Evolutionary conservation across 352 stramenopile genomes (phyloP).

Genomic region (Aphanomyces cochlioides): DNA sequence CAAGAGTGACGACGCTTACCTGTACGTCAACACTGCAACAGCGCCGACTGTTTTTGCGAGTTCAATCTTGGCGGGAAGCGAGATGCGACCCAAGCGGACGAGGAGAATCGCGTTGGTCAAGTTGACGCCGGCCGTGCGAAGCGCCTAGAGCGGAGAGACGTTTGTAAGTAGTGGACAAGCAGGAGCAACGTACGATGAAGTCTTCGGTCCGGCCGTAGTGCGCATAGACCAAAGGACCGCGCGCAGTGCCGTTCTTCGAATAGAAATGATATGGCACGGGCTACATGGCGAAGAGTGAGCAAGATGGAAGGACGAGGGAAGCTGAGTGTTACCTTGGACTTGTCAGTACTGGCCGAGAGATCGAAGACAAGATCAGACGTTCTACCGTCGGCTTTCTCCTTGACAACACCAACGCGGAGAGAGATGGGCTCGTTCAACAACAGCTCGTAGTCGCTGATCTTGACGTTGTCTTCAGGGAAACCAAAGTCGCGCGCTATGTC

Average conservation of each 20-base stretch:
- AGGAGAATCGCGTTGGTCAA: constrained; percentile 52
- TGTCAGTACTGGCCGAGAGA: constrained; percentile 36
- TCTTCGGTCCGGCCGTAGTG: constrained; percentile 68
- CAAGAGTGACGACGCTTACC: constrained; percentile 36
- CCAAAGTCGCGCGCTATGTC: constrained; percentile 67
- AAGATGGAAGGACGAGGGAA: background rate
- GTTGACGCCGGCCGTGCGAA: constrained; percentile 48
- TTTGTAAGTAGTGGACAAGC: background rate
- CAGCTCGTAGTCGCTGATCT: constrained; percentile 81
- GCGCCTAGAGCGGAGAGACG: constrained; percentile 30
- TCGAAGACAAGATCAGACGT: constrained; percentile 31
- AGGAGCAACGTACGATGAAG: constrained; percentile 35
- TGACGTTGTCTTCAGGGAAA: constrained; percentile 68
- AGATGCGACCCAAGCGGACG: constrained; percentile 63
- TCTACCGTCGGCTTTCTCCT: background rate
- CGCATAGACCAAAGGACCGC: constrained; percentile 61
- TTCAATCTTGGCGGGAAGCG: constrained; percentile 64
- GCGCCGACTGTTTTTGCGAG: constrained; percentile 60
- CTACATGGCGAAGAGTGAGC: constrained; percentile 27
- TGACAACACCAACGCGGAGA: constrained; percentile 36
- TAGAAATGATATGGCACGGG: constrained; percentile 76
- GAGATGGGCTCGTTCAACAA: constrained; percentile 65
- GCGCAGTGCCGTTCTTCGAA: constrained; percentile 63
- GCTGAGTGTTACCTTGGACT: constrained; percentile 24
- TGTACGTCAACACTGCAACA: constrained; percentile 67